Conservation (phyloP, 2,329 filamentous ascomycete species). For the Cryphonectria parasitica region DNA sequence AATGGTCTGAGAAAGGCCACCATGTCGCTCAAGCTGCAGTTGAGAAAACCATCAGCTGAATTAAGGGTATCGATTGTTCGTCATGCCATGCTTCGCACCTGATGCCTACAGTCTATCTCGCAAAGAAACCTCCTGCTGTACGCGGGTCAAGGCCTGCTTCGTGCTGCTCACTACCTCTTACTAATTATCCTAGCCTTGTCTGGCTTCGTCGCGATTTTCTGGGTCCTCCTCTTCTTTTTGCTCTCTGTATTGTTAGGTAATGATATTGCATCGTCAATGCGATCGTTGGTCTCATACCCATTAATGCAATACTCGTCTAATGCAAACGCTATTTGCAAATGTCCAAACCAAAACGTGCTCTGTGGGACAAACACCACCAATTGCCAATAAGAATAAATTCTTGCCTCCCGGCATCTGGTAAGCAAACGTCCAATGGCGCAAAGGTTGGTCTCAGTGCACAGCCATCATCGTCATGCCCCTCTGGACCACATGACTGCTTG, state of each 20-base stretch:
- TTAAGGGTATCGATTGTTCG: conserved; percentile 12
- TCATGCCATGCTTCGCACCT: conserved; percentile 16
- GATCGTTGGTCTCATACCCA: not conserved
- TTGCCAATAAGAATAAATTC: not conserved
- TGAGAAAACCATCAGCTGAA: not conserved
- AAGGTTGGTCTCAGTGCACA: not conserved
- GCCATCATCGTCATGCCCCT: not conserved
- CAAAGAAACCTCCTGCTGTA: not conserved
- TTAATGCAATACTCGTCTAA: conserved; percentile 4
- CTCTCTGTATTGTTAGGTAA: not conserved
- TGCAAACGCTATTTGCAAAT: conserved; percentile 15
- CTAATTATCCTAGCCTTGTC: not conserved
- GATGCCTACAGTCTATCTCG: not conserved
- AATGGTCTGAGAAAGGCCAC: not conserved
- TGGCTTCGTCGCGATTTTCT: not conserved
- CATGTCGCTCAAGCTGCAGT: not conserved
- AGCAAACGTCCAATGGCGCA: not conserved
- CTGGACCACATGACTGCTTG: not conserved
- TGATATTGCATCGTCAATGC: not conserved
- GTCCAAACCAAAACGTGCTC: not conserved
- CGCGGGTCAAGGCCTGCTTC: not conserved
- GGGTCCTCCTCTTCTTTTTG: not conserved
- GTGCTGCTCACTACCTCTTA: not conserved
- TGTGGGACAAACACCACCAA: not conserved
- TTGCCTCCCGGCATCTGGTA: not conserved